These are phyloP conservation scores for Tuber magnatum DNA, from an alignment of 495 filamentous ascomycete species.

Conservation along the genomic window DNA sequence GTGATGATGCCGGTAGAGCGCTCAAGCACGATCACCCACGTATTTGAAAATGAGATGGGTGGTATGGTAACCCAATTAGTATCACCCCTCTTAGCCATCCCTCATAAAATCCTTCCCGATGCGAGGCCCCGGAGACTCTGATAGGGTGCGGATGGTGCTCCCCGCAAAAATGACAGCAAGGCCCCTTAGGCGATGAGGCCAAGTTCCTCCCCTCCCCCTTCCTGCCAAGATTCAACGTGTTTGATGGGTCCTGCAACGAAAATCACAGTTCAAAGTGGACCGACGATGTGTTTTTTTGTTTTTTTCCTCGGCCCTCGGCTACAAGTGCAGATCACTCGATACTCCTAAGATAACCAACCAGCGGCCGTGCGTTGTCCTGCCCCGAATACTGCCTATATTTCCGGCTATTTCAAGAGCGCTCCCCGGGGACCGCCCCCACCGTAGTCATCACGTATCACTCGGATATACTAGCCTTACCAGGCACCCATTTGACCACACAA, in stretches of 20 bases:
- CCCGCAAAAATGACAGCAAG: background rate
- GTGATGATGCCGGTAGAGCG: background rate
- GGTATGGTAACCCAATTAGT: background rate
- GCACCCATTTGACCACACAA: background rate
- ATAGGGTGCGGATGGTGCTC: background rate
- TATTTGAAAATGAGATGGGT: background rate
- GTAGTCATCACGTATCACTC: slow-evolving; percentile 1
- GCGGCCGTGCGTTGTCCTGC: background rate
- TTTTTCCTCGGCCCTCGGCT: background rate
- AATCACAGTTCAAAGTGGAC: background rate
- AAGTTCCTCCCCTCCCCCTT: background rate
- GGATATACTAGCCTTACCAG: background rate
- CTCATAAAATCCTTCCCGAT: background rate
- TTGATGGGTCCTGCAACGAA: background rate
- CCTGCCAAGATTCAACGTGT: background rate
- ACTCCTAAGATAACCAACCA: background rate
- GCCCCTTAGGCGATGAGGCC: background rate
- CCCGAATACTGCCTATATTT: background rate
- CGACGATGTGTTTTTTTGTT: background rate
- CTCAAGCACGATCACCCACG: background rate
- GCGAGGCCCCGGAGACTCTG: background rate
- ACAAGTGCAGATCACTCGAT: background rate
- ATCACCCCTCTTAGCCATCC: background rate
- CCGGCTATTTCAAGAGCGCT: background rate
- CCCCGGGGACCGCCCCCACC: background rate